Evolutionary conservation across 768 basidiomycete genomes (phyloP), one percentile per base, ranked within the genome.

Genomic region (Serendipita sp.): DNA sequence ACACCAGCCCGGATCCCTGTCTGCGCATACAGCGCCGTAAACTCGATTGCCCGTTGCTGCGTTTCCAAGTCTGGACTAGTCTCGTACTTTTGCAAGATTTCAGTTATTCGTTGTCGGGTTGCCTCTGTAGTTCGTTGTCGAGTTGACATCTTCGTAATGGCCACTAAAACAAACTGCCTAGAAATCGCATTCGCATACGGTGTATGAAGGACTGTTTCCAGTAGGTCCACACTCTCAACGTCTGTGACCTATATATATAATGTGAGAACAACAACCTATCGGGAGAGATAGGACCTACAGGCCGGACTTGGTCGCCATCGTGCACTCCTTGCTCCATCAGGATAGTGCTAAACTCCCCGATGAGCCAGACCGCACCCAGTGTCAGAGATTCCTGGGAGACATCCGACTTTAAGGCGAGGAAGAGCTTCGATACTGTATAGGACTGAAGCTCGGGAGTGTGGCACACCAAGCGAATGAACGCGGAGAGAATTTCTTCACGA

Each of bases 341-440:
- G 45, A 90, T 75, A 68, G 98, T 96, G 60, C 90, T 90, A 70
- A 95, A 98, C 74, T 99, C 96, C 45, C 96, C 96, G 61, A 98
- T 83, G 42, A 97, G 77, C 96, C 96, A 99, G 2, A 94, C 87
- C 0, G 91, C 86, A 3, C 90, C 86, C 14, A 99, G 76, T 0
- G 96, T 96, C 33, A 99, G 76, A 4, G 92, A 92, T 68, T 99
- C 96, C 70, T 98, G 96, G 2, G 96, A 98, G 28, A 98, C 86
- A 72, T 99, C 96, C 0, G 81, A 79, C 64, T 83, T 86, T 22
- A 99, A 81, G 3, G 95, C 88, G 2, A 84, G 78, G 71, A 90
- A 98, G 9, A 99, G 75, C 69, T 89, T 89, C 61, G 92, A 95
- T 3, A 91, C 83, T 0, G 93, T 96, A 72, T 99, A 98, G 2